Percentiles rank a stretch among this genome's conserved stretches.
Conservation (phyloP, 192 early-diverging fungal species). For the Diversispora eburnea region DNA sequence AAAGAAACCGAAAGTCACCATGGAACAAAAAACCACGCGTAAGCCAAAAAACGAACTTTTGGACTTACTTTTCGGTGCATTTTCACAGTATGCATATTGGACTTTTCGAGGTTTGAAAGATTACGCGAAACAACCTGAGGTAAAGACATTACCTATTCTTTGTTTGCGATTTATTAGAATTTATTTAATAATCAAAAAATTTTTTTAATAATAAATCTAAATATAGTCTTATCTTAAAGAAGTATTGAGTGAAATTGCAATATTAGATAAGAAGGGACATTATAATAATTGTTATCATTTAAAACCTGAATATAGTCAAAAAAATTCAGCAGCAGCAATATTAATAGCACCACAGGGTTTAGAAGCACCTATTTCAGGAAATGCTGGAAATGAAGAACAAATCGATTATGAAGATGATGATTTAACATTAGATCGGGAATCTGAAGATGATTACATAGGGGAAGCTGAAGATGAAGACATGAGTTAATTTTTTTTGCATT, state of each 20-base stretch:
- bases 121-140: constrained; percentile 73
- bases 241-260: constrained; percentile 72
- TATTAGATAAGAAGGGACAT: constrained; percentile 78
- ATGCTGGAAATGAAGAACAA: constrained; percentile 27
- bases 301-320: constrained; percentile 75
- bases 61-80: constrained; percentile 77
- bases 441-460: too few species aligned
- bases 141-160: constrained; percentile 18
- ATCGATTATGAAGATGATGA: constrained; percentile 17
- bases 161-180: neutral
- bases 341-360: constrained; percentile 1
- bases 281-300: constrained; percentile 79
- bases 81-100: constrained; percentile 80
- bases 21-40: constrained; percentile 75
- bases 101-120: constrained; percentile 81
- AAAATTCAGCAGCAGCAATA: constrained; percentile 35
- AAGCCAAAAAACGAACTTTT: constrained; percentile 82
- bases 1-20: constrained; percentile 46
- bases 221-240: constrained; percentile 73
- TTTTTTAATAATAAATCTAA: neutral
- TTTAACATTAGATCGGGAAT: too few species aligned
- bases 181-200: neutral
- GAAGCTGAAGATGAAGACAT: too few species aligned
- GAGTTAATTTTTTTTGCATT: too few species aligned
- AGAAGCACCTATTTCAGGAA: constrained; percentile 22